phyloP scores from a whole-genome alignment of 1,284 basidiomycete genomes.

The Leccinum ponderosum region DNA sequence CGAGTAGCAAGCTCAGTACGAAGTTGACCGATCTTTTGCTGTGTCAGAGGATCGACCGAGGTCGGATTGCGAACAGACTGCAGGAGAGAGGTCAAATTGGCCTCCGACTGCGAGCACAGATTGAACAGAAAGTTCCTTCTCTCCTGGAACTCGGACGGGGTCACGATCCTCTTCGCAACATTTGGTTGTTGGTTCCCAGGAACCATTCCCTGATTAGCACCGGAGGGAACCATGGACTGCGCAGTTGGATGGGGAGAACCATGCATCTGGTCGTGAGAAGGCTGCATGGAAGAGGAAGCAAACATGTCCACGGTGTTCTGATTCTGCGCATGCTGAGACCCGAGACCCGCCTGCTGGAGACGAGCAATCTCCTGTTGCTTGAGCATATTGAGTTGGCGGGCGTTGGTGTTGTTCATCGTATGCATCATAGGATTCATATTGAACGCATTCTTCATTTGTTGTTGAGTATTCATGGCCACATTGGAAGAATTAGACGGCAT shows the following conservation, averaged over 20 bases:
- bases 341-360: conserved; percentile 32
- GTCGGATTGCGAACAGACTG: conserved; percentile 20
- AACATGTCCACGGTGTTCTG: conserved; percentile 45
- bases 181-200: conserved; percentile 21
- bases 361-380: conserved; percentile 43
- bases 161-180: conserved; percentile 21
- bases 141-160: conserved; percentile 29
- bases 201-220: conserved; percentile 24
- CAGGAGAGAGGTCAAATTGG: conserved; percentile 6
- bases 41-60: conserved; percentile 29
- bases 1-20: conserved; percentile 34
- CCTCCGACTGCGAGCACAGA: conserved; percentile 22
- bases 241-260: conserved; percentile 47
- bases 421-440: conserved; percentile 42
- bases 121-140: conserved; percentile 16
- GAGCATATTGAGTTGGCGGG: conserved; percentile 52
- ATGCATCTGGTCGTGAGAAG: conserved; percentile 44
- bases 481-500: conserved; percentile 43
- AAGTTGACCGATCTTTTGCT: conserved; percentile 33
- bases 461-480: conserved; percentile 34
- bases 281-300: conserved; percentile 39
- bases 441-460: conserved; percentile 30
- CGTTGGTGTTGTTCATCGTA: conserved; percentile 34
- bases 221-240: conserved; percentile 22
- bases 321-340: conserved; percentile 34